Percentiles rank a stretch among this genome's conserved stretches.
Evolutionary conservation across 768 basidiomycete genomes (phyloP).

Genomic region (Xerocomus spinulosus): DNA sequence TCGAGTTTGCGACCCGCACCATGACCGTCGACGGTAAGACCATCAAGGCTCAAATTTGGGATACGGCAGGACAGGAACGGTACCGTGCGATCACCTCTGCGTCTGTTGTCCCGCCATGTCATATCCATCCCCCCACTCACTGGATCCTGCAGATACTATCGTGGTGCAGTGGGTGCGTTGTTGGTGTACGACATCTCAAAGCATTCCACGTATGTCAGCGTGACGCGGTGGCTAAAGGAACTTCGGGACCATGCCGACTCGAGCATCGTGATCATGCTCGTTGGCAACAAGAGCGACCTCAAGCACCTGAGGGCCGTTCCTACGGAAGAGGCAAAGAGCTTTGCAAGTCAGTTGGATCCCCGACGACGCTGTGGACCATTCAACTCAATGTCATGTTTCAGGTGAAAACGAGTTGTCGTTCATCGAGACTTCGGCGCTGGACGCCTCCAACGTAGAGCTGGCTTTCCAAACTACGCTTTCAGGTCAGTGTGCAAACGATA

Average conservation of each 20-base stretch:
- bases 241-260: conserved; percentile 91
- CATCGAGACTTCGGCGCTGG: conserved; percentile 99
- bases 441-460: conserved; percentile 96
- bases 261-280: conserved; percentile 93
- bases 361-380: not conserved
- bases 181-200: conserved; percentile 94
- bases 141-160: conserved; percentile 71
- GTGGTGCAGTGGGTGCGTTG: conserved; percentile 90
- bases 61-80: conserved; percentile 97
- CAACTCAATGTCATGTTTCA: conserved; percentile 25
- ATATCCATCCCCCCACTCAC: not conserved
- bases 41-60: conserved; percentile 98
- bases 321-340: conserved; percentile 94
- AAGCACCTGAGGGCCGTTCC: conserved; percentile 95
- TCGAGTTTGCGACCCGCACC: conserved; percentile 96
- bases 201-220: conserved; percentile 90
- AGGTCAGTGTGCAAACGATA: conserved; percentile 44
- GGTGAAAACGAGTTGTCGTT: conserved; percentile 91
- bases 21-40: conserved; percentile 96
- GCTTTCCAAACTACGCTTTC: conserved; percentile 97
- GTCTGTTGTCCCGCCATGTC: conserved; percentile 39
- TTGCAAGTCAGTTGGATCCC: conserved; percentile 59
- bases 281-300: conserved; percentile 99
- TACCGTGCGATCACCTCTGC: conserved; percentile 98
- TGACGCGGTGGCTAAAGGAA: conserved; percentile 95